Percentiles rank a stretch among this genome's conserved stretches.
phyloP scores from a whole-genome alignment of 164 flowering plant species.

The Magnolia kwangsiensis region DNA sequence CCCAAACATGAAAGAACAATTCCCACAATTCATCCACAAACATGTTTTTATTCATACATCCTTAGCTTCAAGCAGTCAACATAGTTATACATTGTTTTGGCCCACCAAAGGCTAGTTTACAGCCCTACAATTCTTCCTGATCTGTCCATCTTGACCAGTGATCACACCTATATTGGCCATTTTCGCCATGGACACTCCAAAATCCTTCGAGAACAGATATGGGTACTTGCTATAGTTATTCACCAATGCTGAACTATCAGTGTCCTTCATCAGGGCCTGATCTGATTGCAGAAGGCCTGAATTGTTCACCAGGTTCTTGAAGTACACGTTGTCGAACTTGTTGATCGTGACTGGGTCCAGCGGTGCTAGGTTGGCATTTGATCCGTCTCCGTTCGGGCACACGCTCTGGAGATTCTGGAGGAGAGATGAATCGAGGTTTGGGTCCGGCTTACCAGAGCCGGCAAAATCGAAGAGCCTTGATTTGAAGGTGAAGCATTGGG shows the following conservation, averaged over 20 bases:
- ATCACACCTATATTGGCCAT: constrained; percentile 52
- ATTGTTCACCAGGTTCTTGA: constrained; percentile 43
- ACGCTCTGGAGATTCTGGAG: constrained; percentile 34
- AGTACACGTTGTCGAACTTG: constrained; percentile 61
- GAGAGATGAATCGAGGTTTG: constrained; percentile 43
- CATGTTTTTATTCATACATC: neutral
- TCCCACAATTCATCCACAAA: neutral
- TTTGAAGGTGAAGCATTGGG: constrained; percentile 66
- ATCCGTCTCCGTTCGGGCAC: constrained; percentile 45
- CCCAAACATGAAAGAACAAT: too few species aligned
- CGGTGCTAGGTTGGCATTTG: constrained; percentile 46
- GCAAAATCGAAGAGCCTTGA: constrained; percentile 59
- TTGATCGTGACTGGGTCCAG: constrained; percentile 39
- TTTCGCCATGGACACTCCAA: constrained; percentile 64
- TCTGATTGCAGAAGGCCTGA: constrained; percentile 66
- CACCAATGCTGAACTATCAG: constrained; percentile 45
- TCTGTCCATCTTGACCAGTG: constrained; percentile 54
- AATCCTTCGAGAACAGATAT: constrained; percentile 43
- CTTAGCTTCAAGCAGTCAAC: neutral
- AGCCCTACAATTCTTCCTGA: constrained; percentile 58
- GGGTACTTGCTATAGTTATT: constrained; percentile 42
- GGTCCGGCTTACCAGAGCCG: constrained; percentile 62
- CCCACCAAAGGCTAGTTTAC: constrained; percentile 28
- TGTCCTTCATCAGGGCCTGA: constrained; percentile 52
- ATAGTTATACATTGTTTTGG: neutral